These are phyloP conservation scores for Ceratorhiza oryzae-sativae DNA, from an alignment of 1,284 basidiomycete species.

Conservation along the genomic window DNA sequence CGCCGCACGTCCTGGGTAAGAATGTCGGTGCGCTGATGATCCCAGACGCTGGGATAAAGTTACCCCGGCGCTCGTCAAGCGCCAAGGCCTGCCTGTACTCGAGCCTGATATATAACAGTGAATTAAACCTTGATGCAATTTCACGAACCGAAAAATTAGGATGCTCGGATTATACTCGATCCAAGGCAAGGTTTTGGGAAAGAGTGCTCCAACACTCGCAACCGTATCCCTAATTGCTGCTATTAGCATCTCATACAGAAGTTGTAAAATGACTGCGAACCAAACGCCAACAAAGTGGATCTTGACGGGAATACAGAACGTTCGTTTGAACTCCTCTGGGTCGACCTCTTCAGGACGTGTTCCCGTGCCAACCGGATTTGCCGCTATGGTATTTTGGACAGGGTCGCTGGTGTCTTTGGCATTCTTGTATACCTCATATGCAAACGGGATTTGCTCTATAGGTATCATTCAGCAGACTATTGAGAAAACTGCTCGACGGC, in stretches of 20 bases:
- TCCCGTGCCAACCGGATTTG: neutral
- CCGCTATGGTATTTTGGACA: neutral
- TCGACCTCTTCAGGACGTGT: conserved; percentile 6
- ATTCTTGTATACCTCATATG: conserved; percentile 40
- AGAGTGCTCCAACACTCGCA: conserved; percentile 28
- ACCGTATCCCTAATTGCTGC: conserved; percentile 39
- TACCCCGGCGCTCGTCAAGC: conserved; percentile 47
- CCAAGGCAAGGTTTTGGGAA: conserved; percentile 36
- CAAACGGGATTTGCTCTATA: conserved; percentile 42
- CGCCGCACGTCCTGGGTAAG: conserved; percentile 19
- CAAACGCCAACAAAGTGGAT: conserved; percentile 43
- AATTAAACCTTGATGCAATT: neutral
- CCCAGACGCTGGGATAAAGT: conserved; percentile 44
- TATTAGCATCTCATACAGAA: neutral
- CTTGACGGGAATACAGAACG: conserved; percentile 38
- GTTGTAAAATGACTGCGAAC: conserved; percentile 9
- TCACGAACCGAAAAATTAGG: conserved; percentile 21
- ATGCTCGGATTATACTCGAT: conserved; percentile 36
- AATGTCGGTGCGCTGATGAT: neutral
- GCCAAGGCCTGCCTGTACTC: conserved; percentile 46
- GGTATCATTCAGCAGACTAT: neutral
- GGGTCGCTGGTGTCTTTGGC: neutral
- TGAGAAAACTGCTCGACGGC: neutral
- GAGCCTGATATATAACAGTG: neutral
- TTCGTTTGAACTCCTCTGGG: conserved; percentile 39